phyloP scores from a whole-genome alignment of 1,139 yeast genomes.

The Nakaseomyces nivariensis region DNA sequence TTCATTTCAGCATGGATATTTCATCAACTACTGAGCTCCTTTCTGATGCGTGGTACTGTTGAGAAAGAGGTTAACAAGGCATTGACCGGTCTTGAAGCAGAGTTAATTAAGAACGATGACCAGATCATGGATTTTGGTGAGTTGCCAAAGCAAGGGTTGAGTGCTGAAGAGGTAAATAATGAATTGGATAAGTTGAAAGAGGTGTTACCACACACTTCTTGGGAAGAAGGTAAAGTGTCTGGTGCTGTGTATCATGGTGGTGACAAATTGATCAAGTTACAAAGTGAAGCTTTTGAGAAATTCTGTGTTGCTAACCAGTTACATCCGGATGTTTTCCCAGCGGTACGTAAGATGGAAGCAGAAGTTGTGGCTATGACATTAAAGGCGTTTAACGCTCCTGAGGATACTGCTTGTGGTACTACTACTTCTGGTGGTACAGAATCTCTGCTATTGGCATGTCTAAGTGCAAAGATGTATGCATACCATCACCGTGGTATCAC shows the following conservation, averaged over 20 bases:
- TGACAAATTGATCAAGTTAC: conserved; percentile 56
- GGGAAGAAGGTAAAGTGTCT: conserved; percentile 78
- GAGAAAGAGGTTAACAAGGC: conserved; percentile 49
- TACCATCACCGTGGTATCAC: conserved; percentile 48
- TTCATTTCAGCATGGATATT: conserved; percentile 26
- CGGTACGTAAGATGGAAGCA: conserved; percentile 90
- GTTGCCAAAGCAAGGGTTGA: conserved; percentile 51
- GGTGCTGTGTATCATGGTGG: conserved; percentile 99
- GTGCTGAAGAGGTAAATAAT: conserved; percentile 34
- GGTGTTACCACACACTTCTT: conserved; percentile 53
- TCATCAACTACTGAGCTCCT: conserved; percentile 37
- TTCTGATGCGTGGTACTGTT: conserved; percentile 47
- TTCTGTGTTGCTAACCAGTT: conserved; percentile 86
- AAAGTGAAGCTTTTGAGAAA: conserved; percentile 62
- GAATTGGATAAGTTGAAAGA: conserved; percentile 42
- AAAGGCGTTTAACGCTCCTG: conserved; percentile 64
- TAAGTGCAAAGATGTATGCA: conserved; percentile 65
- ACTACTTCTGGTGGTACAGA: conserved; percentile 97
- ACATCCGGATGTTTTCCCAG: conserved; percentile 97
- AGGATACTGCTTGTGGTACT: conserved; percentile 63
- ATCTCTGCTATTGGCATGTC: conserved; percentile 72
- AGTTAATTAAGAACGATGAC: conserved; percentile 44
- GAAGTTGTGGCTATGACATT: conserved; percentile 91
- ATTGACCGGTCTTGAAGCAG: conserved; percentile 41
- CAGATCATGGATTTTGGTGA: conserved; percentile 36